Base-by-base conservation (phyloP, 805 yeast genomes). In the Yarrowia phangngaensis region DNA sequence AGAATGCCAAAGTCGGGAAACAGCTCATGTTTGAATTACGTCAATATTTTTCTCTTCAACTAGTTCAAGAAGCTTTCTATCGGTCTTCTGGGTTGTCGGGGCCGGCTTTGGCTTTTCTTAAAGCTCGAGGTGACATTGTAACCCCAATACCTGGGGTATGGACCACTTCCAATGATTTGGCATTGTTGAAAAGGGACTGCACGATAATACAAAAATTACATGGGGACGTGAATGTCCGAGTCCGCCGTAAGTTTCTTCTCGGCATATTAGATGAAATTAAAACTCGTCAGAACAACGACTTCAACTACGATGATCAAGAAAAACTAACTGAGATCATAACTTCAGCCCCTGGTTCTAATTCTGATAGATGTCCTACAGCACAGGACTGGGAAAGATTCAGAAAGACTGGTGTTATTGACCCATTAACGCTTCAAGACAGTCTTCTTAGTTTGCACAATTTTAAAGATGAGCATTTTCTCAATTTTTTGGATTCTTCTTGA, bases 1-100 rank as follows among this genome's bases (percentile, higher is more conserved):
- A 2, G 2, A 8, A 16, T 12, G 43, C 30, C 3, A 8, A 35
- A 11, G 6, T 4, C 9, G 43, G 43, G 8, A 24, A n/a, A n/a
- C n/a, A 23, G 16, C 23, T 35, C 4, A 26, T 35, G 15, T 7
- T 4, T 16, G 13, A 24, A 16, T n/a, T 35, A 8, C 14, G 11
- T 2, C 20, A 35, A 6, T 17, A 35, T 8, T 8, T 35, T 6
- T 30, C 43, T 17, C 16, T 22, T 2, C 23, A 35, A 16, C n/a
- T 35, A 3, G 30, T 35, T 3, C 43, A 35, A 6, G 43, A 35
- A 17, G 43, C 43, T 3, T 35, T 35, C 17, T 35, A 35, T 16
- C 16, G 43, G 11, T 24, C 30, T 5, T 35, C 43, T 8, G 43
- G 43, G 9, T 22, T 35, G 1, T 16, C 43, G 1, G 3, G 13